Conservation (phyloP, 163 green algal genomes). For the Scenedesmus sp. region DNA sequence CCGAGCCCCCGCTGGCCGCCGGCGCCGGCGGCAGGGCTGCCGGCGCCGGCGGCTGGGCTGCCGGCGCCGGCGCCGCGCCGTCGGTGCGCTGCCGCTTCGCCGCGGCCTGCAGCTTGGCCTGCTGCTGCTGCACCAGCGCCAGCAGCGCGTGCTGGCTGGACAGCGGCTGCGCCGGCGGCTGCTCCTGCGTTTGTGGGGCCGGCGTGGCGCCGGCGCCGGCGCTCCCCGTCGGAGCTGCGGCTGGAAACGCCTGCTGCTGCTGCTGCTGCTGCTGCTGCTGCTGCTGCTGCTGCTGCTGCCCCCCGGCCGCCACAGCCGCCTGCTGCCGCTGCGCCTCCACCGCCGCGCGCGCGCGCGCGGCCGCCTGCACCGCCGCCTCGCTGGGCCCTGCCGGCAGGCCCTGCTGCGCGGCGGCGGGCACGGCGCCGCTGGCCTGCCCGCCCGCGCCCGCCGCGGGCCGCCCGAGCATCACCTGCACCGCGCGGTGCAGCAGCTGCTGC, state of each 20-base stretch:
- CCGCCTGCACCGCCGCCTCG: not conserved
- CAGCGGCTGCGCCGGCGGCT: not conserved
- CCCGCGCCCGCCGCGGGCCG: constrained; percentile 8
- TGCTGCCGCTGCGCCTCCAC: constrained; percentile 3
- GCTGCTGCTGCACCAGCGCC: constrained; percentile 6
- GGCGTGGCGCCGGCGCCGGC: no score
- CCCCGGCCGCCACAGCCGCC: not conserved
- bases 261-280: not conserved
- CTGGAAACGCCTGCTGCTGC: not conserved
- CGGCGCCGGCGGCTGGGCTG: no score
- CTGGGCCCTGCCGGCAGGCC: not conserved
- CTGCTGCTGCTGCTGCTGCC: not conserved
- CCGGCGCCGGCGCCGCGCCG: no score
- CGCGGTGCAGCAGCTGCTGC: not conserved
- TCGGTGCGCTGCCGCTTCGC: no score
- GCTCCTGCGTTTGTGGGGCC: not conserved
- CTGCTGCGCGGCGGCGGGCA: not conserved
- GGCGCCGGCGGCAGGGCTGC: no score
- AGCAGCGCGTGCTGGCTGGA: not conserved
- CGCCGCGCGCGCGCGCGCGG: not conserved
- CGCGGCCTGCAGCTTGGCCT: not conserved
- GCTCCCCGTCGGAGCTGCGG: no score
- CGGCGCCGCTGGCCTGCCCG: not conserved
- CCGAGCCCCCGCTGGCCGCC: no score
- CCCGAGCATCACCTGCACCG: no score